Percentiles rank a stretch among this genome's conserved stretches.
Evolutionary conservation across 331 rosid species (phyloP).

Genomic region (Acacia pycnantha): DNA sequence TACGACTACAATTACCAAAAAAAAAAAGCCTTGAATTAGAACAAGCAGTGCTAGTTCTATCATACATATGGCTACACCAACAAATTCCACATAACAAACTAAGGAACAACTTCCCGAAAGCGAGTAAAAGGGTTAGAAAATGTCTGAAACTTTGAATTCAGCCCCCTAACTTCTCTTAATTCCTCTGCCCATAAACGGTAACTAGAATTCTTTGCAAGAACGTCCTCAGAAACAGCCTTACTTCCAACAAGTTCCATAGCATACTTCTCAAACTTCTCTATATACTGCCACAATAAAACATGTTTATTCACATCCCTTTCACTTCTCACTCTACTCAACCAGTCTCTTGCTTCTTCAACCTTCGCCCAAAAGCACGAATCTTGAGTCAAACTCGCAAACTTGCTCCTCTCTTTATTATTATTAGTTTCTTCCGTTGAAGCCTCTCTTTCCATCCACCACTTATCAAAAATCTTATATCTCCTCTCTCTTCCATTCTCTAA

Average conservation of each 20-base stretch:
- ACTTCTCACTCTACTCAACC: slow-evolving; percentile 51
- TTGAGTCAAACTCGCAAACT: slow-evolving; percentile 74
- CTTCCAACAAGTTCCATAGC: slow-evolving; percentile 50
- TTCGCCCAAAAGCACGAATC: slow-evolving; percentile 96
- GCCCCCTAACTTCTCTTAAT: slow-evolving; percentile 38
- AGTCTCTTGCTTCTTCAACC: slow-evolving; percentile 88
- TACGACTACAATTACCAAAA: neutral
- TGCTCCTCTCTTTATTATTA: slow-evolving; percentile 43
- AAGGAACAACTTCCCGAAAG: slow-evolving; percentile 43
- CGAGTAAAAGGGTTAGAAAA: slow-evolving; percentile 32
- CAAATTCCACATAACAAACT: slow-evolving; percentile 14
- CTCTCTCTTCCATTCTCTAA: slow-evolving; percentile 70
- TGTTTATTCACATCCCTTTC: slow-evolving; percentile 43
- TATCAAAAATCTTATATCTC: slow-evolving; percentile 70
- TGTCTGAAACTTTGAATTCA: slow-evolving; percentile 39
- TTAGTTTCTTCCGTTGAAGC: slow-evolving; percentile 23
- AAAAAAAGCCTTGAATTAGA: too few species aligned
- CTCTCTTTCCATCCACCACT: slow-evolving; percentile 68
- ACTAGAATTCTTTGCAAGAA: slow-evolving; percentile 72
- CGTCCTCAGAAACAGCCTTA: slow-evolving; percentile 76
- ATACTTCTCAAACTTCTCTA: slow-evolving; percentile 57
- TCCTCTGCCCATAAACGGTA: slow-evolving; percentile 65
- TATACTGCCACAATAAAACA: slow-evolving; percentile 45
- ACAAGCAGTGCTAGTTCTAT: slow-evolving; percentile 3
- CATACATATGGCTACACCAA: neutral